Evolutionary conservation across 2,329 filamentous ascomycete species (phyloP), one percentile per base, ranked within the genome.

Genomic region (Paraphaeosphaeria sporulosa): DNA sequence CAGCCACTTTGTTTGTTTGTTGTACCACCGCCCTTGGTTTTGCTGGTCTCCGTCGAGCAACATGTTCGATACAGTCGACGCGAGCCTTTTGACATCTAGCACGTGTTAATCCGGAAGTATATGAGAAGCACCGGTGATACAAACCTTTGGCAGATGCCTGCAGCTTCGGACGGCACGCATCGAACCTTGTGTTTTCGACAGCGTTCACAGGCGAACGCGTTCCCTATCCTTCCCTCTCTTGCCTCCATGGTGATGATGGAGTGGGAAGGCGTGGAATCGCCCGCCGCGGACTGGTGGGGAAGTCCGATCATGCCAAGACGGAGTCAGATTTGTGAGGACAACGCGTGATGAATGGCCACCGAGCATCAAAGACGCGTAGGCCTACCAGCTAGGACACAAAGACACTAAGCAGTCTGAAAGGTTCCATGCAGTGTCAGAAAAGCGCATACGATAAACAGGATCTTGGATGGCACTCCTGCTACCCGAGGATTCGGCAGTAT

Each of bases 171-270:
- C 42, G 73, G 73, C 42, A 76, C 74, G 50, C 74, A 77, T 48
- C 73, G 65, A 32, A 77, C 74, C 58, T 77, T 77, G 68, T 77
- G 74, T 59, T 76, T 75, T 46, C 74, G 68, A 59, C 74, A 77
- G 34, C 74, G 64, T 57, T 76, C 74, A 58, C 74, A 77, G 47
- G 74, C 74, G 68, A 76, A 76, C 3, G 74, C 73, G 58, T 77
- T 77, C 47, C 74, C 73, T 60, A 71, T 72, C 61, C 74, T 71
- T 34, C 72, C 73, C 62, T 76, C 74, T 70, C 69, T 74, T 67
- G 64, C 65, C 49, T 76, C 74, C 73, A 76, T 75, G 60, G 68
- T 64, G 71, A 65, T 59, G 55, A 64, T 68, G 61, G 69, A 65
- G 63, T 54, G 67, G 61, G 70, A 59, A 67, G 68, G 66, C 57